These are phyloP conservation scores for Cordyceps cateniannulata DNA, from an alignment of 2,329 filamentous ascomycete species.

Conservation along the genomic window DNA sequence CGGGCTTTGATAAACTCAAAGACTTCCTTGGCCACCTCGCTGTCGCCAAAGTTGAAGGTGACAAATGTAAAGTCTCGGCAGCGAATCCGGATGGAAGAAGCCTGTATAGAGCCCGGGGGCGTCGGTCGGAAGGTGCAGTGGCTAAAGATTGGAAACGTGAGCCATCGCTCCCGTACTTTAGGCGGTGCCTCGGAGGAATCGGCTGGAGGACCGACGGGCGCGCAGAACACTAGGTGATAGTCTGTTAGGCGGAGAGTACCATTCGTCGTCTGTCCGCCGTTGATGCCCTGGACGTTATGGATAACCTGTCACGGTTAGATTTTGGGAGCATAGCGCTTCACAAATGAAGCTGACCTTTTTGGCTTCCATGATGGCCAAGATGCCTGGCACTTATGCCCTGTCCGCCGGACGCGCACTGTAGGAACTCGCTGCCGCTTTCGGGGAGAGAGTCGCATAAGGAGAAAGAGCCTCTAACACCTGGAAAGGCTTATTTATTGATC, in stretches of 20 bases:
- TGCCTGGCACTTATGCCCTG: neutral
- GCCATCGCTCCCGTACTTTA: constrained; percentile 67
- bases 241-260: constrained; percentile 56
- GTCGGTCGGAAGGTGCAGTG: constrained; percentile 73
- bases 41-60: constrained; percentile 77
- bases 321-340: constrained; percentile 14
- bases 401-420: neutral
- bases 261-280: constrained; percentile 49
- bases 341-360: constrained; percentile 30
- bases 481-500: neutral
- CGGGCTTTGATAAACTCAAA: constrained; percentile 79
- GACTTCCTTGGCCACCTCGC: constrained; percentile 69
- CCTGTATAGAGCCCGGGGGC: constrained; percentile 60
- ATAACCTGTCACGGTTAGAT: constrained; percentile 30
- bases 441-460: neutral
- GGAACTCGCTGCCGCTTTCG: neutral
- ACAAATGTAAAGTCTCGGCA: constrained; percentile 93
- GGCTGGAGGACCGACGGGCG: constrained; percentile 29
- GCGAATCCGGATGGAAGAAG: constrained; percentile 77
- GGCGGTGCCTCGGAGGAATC: constrained; percentile 21
- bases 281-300: constrained; percentile 55
- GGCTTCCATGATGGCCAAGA: constrained; percentile 29
- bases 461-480: neutral
- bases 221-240: constrained; percentile 53
- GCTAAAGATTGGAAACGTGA: constrained; percentile 87